Base-by-base conservation (phyloP, 2,329 filamentous ascomycete species). In the Blastomyces emzantsi region DNA sequence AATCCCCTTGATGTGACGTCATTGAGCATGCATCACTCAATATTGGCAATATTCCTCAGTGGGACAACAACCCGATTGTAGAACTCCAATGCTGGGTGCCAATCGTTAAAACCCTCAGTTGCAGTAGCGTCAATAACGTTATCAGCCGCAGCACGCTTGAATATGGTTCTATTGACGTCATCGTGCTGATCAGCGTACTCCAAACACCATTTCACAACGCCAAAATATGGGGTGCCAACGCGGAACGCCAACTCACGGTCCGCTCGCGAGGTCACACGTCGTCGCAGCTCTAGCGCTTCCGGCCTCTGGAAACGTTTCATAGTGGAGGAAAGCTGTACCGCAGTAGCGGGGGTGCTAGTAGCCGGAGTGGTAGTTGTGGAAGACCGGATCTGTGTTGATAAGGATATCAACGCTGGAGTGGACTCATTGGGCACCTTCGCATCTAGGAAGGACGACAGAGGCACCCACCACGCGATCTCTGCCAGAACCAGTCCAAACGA, bases 31-130 rank as follows among this genome's bases (percentile, higher is more conserved):
- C 15, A 47, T 60, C 57, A 60, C 3, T 60, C 58, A 33, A 30
- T 13, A 13, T 60, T 60, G 2, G 58, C 41, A 52, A 51, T 25
- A n/a, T 39, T 52, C 19, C 30, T 51, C 17, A 61, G 15, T 0
- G 59, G 59, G 5, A 61, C 30, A 61, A 61, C 59, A 41, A 54
- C 25, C 45, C 36, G n/a, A 22, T 41, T 54, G 41, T 61, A 41
- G 54, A 61, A 61, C 11, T 61, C 43, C 49, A 61, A 61, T 30
- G 59, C 59, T 5, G 47, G 59, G 43, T 61, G 59, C 59, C 59
- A 61, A 41, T 61, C 28, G 11, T 41, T 47, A 19, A 33, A 51
- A 5, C 28, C n/a, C n/a, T 47, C 36, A 54, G 17, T 19, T 47
- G 6, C 57, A 28, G 22, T 25, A 30, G 39, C 36, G 39, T 19